These are phyloP conservation scores for Diaporthe amygdali DNA, from an alignment of 2,329 filamentous ascomycete genomes.

Conservation along the genomic window DNA sequence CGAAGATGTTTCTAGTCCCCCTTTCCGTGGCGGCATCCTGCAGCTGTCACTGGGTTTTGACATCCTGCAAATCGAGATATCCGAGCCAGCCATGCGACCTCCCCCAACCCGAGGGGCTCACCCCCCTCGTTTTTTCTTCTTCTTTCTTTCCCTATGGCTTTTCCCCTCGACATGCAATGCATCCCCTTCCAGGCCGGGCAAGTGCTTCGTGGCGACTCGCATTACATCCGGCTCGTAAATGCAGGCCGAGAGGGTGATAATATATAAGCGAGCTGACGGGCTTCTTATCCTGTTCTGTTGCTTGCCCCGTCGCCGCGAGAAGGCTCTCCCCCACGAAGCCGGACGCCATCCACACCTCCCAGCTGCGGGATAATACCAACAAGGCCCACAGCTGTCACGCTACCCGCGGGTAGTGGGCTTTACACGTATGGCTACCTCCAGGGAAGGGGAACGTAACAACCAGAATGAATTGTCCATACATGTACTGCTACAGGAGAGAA, in stretches of 20 bases:
- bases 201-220: neutral
- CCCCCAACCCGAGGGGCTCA: neutral
- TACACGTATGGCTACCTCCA: neutral
- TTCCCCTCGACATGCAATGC: conserved; percentile 5
- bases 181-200: neutral
- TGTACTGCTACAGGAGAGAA: neutral
- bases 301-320: neutral
- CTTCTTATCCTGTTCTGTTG: neutral
- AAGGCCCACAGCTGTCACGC: neutral
- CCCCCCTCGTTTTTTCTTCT: neutral
- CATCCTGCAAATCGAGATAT: conserved; percentile 1
- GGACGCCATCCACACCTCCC: neutral
- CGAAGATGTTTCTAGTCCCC: neutral
- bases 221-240: conserved; percentile 10
- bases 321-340: neutral
- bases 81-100: neutral
- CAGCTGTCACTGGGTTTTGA: conserved; percentile 17
- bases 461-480: neutral
- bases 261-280: neutral
- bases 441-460: neutral
- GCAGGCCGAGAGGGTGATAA: neutral
- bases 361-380: neutral
- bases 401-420: neutral
- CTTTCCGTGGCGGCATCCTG: neutral
- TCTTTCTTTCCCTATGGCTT: neutral